Base-by-base conservation (phyloP, 2,329 filamentous ascomycete species). In the Fusarium phyllophilum region DNA sequence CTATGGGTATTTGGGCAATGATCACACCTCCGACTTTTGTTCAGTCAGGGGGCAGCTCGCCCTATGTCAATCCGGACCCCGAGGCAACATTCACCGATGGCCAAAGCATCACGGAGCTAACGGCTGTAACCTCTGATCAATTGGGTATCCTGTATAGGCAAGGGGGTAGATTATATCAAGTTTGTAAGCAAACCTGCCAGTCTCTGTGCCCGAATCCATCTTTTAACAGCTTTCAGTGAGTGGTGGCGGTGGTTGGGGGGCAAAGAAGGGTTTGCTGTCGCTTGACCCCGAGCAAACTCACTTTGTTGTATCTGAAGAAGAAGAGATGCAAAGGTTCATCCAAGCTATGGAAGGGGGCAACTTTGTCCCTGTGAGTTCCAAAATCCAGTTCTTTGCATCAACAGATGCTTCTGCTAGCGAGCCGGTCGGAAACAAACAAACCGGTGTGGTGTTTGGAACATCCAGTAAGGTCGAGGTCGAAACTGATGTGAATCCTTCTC, bases 231-330 rank as follows among this genome's bases (percentile, higher is more conserved):
- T 8, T 36, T 4, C 48, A 87, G 89, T 95, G 72, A 95, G 93
- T 77, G 94, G 94, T 9, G 94, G 94, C 51, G 94, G 94, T 46
- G 94, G 94, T 26, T 97, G 94, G 94, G 94, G 94, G 22, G 85
- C 89, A 63, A 96, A 96, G 80, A 90, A 92, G 76, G 94, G 94
- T 1, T 84, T 97, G 1, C 84, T 97, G 7, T 94, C 94, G 11
- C 86, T 97, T 8, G 94, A 96, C 78, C 93, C 94, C 8, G 88
- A 94, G 73, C 87, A 85, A 22, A 85, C 81, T 26, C 88, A 89
- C 75, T 83, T 84, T 24, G 79, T 85, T 13, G 58, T 80, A 1
- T 79, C 83, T 3, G 85, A 87, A 44, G 83, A 89, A 39, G 86
- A 89, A 26, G 84, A 86, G 58, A 84, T 91, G 73, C 83, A 87